Evolutionary conservation across 2,329 filamentous ascomycete genomes (phyloP), one percentile per base, ranked within the genome.

Genomic region (Parastagonospora nodorum): DNA sequence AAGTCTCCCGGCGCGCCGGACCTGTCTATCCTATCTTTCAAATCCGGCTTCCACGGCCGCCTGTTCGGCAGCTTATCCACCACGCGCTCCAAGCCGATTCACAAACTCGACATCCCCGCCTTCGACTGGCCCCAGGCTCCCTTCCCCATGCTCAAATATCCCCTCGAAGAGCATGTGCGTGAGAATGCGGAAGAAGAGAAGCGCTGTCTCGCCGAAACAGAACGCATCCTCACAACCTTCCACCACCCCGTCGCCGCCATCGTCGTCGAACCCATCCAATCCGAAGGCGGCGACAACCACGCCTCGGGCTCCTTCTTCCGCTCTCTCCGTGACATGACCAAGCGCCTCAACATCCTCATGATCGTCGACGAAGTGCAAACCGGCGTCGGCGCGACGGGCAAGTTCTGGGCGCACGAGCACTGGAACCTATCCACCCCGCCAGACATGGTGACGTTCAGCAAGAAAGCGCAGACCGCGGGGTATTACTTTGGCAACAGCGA

Each of bases 381-480:
- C 6, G 92, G 92, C 72, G 88, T 96, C 24, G 92, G 92, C 64
- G 91, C 92, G 33, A 96, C 92, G 0, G 92, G 92, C 65, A 92
- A 90, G 75, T 96, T 96, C 85, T 96, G 92, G 92, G 92, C 92
- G 8, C 92, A 96, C 79, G 91, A 96, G 67, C 92, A 96, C 85
- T 96, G 92, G 92, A 83, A 89, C 74, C 83, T 96, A 37, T 70
- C 82, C 42, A 78, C 85, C 31, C 89, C 92, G 8, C 92, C 92
- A 0, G 92, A 96, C 79, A 94, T 96, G 81, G 92, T 96, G 38
- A 96, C 92, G 51, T 96, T 96, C 79, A 90, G 86, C 69, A 96
- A 96, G 82, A 96, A 96, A 82, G 92, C 92, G 2, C 92, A 96
- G 78, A 90, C 92, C 2, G 92, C 92, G 6, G 92, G 92, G 30